phyloP scores from a whole-genome alignment of 352 stramenopile genomes.

The Phytopythium mirpurense region DNA sequence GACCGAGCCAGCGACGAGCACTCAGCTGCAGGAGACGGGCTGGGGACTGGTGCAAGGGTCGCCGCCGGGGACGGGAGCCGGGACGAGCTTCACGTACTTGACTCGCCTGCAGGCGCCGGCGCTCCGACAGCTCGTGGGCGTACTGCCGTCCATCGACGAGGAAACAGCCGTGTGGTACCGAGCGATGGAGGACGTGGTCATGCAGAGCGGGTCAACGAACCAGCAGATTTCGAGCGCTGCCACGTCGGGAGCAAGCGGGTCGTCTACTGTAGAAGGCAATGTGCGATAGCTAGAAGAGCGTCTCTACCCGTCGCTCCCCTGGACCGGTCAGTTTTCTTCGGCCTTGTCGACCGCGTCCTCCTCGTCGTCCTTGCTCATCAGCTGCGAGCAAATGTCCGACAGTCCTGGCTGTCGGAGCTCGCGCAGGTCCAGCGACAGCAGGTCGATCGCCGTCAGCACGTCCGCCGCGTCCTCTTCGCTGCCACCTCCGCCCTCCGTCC shows the following conservation, averaged over 20 bases:
- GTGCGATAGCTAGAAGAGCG: too few relatives aligned
- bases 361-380: slow-evolving; percentile 43
- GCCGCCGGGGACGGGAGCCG: too few relatives aligned
- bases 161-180: neutral
- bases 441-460: slow-evolving; percentile 67
- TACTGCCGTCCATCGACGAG: neutral
- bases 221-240: too few relatives aligned
- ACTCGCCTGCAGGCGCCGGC: neutral
- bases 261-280: too few relatives aligned
- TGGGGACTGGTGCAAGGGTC: neutral
- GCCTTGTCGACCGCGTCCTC: slow-evolving; percentile 12
- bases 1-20: neutral
- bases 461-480: slow-evolving; percentile 23
- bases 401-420: slow-evolving; percentile 54
- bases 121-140: neutral
- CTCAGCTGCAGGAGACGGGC: neutral
- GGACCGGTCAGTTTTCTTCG: too few relatives aligned
- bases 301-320: too few relatives aligned
- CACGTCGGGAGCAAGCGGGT: too few relatives aligned
- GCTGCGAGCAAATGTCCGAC: slow-evolving; percentile 59
- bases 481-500: slow-evolving; percentile 1
- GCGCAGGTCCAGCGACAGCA: slow-evolving; percentile 68
- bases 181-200: neutral
- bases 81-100: slow-evolving; percentile 1
- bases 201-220: neutral